These are phyloP conservation scores for Tolypocladium endophyticum DNA, from an alignment of 2,329 filamentous ascomycete species.

Conservation along the genomic window DNA sequence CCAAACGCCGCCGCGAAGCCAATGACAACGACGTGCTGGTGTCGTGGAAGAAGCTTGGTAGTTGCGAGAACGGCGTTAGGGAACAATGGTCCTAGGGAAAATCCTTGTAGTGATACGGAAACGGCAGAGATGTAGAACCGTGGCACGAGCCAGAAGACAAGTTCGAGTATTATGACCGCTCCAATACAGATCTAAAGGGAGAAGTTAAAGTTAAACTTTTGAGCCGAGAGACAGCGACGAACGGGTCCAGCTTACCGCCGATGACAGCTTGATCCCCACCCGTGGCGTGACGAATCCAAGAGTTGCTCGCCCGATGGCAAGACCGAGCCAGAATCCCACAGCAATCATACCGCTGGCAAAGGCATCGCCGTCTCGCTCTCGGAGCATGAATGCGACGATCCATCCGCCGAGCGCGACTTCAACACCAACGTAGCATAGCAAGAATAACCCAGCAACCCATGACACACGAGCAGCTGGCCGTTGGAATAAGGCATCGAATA, in stretches of 20 bases:
- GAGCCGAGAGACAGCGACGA: conserved; percentile 29
- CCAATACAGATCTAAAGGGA: conserved; percentile 49
- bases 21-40: conserved; percentile 69
- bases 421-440: conserved; percentile 68
- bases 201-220: background rate
- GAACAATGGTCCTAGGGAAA: conserved; percentile 73
- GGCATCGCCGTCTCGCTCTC: conserved; percentile 54
- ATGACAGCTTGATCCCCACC: conserved; percentile 58
- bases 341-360: conserved; percentile 67
- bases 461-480: conserved; percentile 38
- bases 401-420: conserved; percentile 68
- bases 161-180: conserved; percentile 51
- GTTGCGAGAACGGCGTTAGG: conserved; percentile 63
- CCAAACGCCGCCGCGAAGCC: conserved; percentile 74
- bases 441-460: conserved; percentile 64
- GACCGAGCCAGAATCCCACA: conserved; percentile 76
- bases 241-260: conserved; percentile 26
- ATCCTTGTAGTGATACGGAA: conserved; percentile 61
- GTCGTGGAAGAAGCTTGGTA: conserved; percentile 61
- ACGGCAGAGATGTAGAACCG: conserved; percentile 64
- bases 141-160: conserved; percentile 75
- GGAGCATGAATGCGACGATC: conserved; percentile 83
- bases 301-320: conserved; percentile 62
- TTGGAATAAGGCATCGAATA: conserved; percentile 33
- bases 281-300: conserved; percentile 67